Evolutionary conservation across 106 monocot genomes (phyloP), one percentile per base, ranked within the genome.

Genomic region (Hemerocallis citrina): DNA sequence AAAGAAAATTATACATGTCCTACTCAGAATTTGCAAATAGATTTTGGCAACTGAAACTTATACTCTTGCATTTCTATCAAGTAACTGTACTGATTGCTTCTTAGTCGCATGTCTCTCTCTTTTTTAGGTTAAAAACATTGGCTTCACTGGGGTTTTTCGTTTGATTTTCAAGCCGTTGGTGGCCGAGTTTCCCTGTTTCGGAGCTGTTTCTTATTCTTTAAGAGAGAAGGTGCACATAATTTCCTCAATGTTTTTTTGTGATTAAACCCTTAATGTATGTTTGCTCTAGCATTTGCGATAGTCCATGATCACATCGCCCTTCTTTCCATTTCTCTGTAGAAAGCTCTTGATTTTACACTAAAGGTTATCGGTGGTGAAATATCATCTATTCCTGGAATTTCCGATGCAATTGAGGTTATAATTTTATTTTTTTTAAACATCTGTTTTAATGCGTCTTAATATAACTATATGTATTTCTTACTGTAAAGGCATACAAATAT

Each of bases 101-200:
- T 61, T 29, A 43, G 22, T 20, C 57, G 22, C 15, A 59, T 36
- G 52, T 37, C n/a, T n/a, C n/a, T 74, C n/a, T 42, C 20, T 16
- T 20, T 50, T 67, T 67, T 72, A 98, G 98, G 92, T 98, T 28
- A 98, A 98, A 75, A 92, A 98, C 55, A 71, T 98, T 60, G 98
- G 74, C 20, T 92, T 98, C 60, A 78, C 98, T 25, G 98, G 98
- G 29, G 88, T 98, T 55, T 88, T 98, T 40, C 80, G 98, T 28
- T 55, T 98, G n/a, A 85, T 98, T 28, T 98, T 92, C 62, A 92
- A 76, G 62, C 98, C 98, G 27, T 48, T 98, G 56, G 73, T 92
- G 57, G 75, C 75, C 4, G 70, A 88, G 33, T 78, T 98, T 38
- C 98, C 98, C 12, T 98, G 98, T 66, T 92, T 98, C 71, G 92